Conservation (phyloP, 306 rosid species). For the Prunus persica region DNA sequence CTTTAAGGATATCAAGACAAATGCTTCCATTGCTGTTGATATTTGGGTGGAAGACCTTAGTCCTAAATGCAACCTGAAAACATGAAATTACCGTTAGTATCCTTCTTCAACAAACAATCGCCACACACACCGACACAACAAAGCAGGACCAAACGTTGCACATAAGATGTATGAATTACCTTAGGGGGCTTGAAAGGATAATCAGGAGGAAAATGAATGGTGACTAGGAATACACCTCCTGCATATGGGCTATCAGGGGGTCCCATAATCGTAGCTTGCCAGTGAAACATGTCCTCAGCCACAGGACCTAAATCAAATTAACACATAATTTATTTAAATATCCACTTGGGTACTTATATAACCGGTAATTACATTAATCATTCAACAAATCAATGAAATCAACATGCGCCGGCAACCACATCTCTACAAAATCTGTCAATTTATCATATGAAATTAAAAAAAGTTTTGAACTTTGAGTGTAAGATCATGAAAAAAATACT, state of each 20-base stretch:
- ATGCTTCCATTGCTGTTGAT: conserved; percentile 78
- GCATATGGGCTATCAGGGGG: conserved; percentile 72
- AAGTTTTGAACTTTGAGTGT: no score
- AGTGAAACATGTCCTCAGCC: conserved; percentile 75
- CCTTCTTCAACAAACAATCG: neutral
- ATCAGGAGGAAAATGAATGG: conserved; percentile 64
- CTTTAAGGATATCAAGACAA: conserved; percentile 70
- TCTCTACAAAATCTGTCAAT: neutral
- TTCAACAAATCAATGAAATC: neutral
- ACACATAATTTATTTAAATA: neutral
- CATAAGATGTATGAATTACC: conserved; percentile 32
- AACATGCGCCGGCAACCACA: neutral
- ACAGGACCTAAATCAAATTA: conserved; percentile 48
- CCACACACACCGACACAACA: neutral
- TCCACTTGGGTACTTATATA: neutral
- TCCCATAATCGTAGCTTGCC: conserved; percentile 79
- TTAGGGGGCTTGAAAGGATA: conserved; percentile 82
- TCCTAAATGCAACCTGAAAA: conserved; percentile 69
- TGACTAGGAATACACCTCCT: conserved; percentile 70
- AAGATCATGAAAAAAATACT: neutral
- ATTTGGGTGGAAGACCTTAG: conserved; percentile 73
- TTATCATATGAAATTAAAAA: neutral
- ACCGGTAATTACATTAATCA: neutral
- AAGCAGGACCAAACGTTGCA: neutral
- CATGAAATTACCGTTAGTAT: neutral